Evolutionary conservation across 2,329 filamentous ascomycete species (phyloP).

Genomic region (Nannizziopsis barbatae): DNA sequence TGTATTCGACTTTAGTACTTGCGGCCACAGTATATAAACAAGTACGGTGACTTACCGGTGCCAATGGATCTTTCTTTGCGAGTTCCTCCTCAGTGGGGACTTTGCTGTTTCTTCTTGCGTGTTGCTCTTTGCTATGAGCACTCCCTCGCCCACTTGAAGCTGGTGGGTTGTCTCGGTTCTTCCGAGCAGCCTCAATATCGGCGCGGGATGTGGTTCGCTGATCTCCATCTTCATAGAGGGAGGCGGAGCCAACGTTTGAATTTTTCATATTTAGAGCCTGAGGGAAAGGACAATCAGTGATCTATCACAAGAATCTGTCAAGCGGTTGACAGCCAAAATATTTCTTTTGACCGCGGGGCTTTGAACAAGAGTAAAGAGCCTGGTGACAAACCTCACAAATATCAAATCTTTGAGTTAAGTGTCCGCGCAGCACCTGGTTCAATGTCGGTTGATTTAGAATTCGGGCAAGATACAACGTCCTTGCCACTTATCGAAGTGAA

Average conservation of each 20-base stretch:
- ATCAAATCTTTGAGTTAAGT: too few species aligned
- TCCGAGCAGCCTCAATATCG: constrained; percentile 42
- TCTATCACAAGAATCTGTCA: too few species aligned
- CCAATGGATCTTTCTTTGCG: constrained; percentile 41
- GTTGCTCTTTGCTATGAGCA: constrained; percentile 13
- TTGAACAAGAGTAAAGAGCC: neutral
- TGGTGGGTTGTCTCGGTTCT: constrained; percentile 61
- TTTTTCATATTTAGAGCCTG: constrained; percentile 35
- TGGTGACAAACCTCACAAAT: too few species aligned
- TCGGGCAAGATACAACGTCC: too few species aligned
- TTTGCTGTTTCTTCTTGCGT: constrained; percentile 46
- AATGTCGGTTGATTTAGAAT: too few species aligned
- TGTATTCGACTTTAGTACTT: constrained; percentile 12
- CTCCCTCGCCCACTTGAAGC: constrained; percentile 14
- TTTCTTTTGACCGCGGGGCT: neutral
- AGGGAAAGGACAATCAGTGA: too few species aligned
- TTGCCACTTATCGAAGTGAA: too few species aligned
- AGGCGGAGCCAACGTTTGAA: constrained; percentile 55
- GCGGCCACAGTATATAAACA: neutral
- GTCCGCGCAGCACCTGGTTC: too few species aligned
- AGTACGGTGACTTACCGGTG: constrained; percentile 47
- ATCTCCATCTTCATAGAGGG: constrained; percentile 65
- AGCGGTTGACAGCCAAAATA: neutral
- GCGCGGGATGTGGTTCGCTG: constrained; percentile 55
- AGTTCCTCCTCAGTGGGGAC: constrained; percentile 21